A percentile compares a stretch with the other conserved stretches of the same genome.
phyloP scores from a whole-genome alignment of 176 grass and related monocot species.

The Eleusine coracana region DNA sequence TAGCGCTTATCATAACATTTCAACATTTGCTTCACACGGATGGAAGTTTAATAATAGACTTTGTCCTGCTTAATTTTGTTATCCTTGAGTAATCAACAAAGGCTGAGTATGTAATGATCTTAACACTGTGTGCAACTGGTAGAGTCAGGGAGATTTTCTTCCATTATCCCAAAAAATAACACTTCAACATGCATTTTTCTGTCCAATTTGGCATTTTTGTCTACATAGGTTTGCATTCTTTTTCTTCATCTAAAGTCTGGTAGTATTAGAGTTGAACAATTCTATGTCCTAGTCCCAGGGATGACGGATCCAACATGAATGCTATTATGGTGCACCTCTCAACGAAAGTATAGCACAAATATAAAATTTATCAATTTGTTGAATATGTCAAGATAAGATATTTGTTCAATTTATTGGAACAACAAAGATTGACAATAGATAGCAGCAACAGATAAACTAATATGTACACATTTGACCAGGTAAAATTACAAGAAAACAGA shows the following conservation, averaged over 20 bases:
- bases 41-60: too few relatives aligned
- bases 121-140: too few relatives aligned
- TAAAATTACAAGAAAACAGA: neutral
- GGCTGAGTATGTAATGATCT: too few relatives aligned
- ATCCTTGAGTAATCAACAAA: too few relatives aligned
- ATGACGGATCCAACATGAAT: neutral
- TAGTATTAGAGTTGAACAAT: neutral
- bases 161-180: neutral
- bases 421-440: neutral
- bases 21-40: neutral
- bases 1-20: neutral
- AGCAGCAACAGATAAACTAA: neutral
- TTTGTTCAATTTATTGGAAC: neutral
- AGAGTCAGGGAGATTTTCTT: too few relatives aligned
- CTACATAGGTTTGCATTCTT: neutral
- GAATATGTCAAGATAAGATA: neutral
- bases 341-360: neutral
- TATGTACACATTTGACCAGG: neutral
- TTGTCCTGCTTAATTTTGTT: too few relatives aligned
- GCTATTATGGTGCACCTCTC: neutral
- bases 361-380: neutral
- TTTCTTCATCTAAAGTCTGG: neutral
- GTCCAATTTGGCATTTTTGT: neutral
- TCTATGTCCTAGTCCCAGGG: neutral
- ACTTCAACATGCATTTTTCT: neutral